Base-by-base conservation (phyloP, 257 asterid species). In the Catharanthus roseus region DNA sequence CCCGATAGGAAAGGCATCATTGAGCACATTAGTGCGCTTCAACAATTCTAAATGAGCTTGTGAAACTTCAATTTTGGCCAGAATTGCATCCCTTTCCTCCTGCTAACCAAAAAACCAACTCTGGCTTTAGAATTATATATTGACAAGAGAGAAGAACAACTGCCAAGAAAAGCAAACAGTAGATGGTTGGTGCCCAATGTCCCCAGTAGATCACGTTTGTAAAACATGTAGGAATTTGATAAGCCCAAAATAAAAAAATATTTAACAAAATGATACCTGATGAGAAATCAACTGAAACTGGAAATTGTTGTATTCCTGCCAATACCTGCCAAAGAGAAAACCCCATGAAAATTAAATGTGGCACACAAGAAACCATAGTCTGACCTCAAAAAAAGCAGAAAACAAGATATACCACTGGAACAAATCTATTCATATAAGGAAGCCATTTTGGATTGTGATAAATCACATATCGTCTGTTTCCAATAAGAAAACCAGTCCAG, bases 21-120 rank as follows among this genome's bases (percentile, higher is more conserved):
- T 95, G 54, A 95, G 88, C 66, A 95, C 99, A 77, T 95, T 89
- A 21, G 97, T 88, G 28, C 82, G 85, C 79, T 95, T 91, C 80
- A 91, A 79, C 83, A 88, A 82, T 82, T 91, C 97, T 71, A 95
- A 68, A 80, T 91, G 99, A 82, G 99, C 95, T 85, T 88, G 99
- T 31, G 99, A 95, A 84, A 95, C 97, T 85, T 91, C 97, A 75
- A 87, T 85, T 85, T 91, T 95, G 5, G 97, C 95, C 83, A 88
- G 77, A 79, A 91, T 85, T 63, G 96, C 96, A 79, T 95, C 97
- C 70, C 96, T 84, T 84, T 95, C 96, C 77, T 95, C 99, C 99
- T 95, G 82, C 80, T 39, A 63, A 77, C 71, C 72, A 53, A 47
- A 67, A 65, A 21, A 51, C 34, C 26, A 51, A 68, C 21, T 51